Conservation (phyloP, 2,329 filamentous ascomycete genomes). For the Aspergillus fumigatiaffinis region DNA sequence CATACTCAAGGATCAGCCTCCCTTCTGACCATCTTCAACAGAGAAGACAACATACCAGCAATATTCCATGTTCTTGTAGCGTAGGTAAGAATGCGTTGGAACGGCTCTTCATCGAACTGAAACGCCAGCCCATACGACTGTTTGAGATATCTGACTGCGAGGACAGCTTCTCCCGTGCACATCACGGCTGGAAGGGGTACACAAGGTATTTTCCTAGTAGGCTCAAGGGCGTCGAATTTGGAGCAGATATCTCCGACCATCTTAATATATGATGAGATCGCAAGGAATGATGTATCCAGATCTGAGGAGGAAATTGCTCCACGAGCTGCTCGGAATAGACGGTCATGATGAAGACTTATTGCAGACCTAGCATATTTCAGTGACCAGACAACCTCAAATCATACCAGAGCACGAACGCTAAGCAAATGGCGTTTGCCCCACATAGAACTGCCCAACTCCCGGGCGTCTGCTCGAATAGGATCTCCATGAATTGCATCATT, state of each 20-base stretch:
- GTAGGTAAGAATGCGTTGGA: not conserved
- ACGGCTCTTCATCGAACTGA: not conserved
- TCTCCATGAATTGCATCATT: not conserved
- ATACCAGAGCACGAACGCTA: not conserved
- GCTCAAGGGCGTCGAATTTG: slow-evolving; percentile 1
- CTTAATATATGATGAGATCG: not conserved
- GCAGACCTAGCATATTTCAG: not conserved
- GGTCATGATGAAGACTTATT: not conserved
- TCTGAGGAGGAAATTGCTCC: not conserved
- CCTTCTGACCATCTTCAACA: not conserved
- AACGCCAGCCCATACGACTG: not conserved
- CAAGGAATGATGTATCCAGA: not conserved
- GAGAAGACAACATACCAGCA: not conserved
- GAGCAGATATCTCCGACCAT: slow-evolving; percentile 6
- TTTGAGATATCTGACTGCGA: not conserved
- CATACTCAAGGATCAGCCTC: not conserved
- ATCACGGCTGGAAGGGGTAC: slow-evolving; percentile 5
- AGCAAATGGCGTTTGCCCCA: not conserved
- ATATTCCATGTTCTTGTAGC: not conserved
- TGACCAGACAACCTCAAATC: not conserved
- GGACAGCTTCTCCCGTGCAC: slow-evolving; percentile 1
- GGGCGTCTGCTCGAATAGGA: not conserved
- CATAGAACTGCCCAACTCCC: slow-evolving; percentile 1
- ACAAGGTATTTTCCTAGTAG: not conserved
- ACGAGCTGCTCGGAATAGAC: not conserved